Percentiles rank a stretch among this genome's conserved stretches.
Evolutionary conservation across 139 green algal genomes (phyloP).

Genomic region (Gonium pectorale): DNA sequence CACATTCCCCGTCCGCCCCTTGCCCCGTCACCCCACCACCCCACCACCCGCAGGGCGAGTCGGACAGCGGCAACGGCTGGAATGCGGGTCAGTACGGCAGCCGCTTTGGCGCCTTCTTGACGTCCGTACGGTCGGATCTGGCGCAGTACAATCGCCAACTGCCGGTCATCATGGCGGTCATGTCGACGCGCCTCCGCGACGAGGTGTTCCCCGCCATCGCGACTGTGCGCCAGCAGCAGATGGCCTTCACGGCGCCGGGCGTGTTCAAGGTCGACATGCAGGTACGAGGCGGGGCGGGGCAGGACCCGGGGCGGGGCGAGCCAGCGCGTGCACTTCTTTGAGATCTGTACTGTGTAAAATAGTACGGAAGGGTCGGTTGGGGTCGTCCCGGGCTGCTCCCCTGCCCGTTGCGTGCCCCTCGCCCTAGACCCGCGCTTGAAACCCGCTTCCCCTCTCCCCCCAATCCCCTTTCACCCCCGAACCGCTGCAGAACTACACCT

Average conservation of each 20-base stretch:
- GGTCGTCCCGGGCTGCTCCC: too few relatives aligned
- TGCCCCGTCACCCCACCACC: not conserved
- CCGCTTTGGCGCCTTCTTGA: not conserved
- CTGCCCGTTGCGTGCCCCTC: too few relatives aligned
- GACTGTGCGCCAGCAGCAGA: not conserved
- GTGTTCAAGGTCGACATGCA: slow-evolving; percentile 6
- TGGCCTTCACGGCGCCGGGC: not conserved
- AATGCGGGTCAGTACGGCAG: not conserved
- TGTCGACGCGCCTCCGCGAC: not conserved
- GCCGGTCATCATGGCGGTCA: not conserved
- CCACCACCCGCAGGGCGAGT: not conserved
- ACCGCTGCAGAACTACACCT: not conserved
- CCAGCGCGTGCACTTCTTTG: too few relatives aligned
- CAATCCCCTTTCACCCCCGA: not conserved
- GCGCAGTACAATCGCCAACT: not conserved
- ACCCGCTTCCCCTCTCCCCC: not conserved
- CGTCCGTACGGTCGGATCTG: not conserved
- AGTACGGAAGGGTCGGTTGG: too few relatives aligned
- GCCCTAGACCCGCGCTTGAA: too few relatives aligned
- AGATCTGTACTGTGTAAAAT: too few relatives aligned
- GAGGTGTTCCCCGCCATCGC: not conserved
- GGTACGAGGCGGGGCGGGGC: not conserved
- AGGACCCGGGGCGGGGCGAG: too few relatives aligned
- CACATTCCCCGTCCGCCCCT: too few relatives aligned
- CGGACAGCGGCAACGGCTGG: not conserved